Percentiles rank a stretch among this genome's conserved stretches.
Conservation (phyloP, 352 stramenopile genomes). For the Pythium myriotylum region DNA sequence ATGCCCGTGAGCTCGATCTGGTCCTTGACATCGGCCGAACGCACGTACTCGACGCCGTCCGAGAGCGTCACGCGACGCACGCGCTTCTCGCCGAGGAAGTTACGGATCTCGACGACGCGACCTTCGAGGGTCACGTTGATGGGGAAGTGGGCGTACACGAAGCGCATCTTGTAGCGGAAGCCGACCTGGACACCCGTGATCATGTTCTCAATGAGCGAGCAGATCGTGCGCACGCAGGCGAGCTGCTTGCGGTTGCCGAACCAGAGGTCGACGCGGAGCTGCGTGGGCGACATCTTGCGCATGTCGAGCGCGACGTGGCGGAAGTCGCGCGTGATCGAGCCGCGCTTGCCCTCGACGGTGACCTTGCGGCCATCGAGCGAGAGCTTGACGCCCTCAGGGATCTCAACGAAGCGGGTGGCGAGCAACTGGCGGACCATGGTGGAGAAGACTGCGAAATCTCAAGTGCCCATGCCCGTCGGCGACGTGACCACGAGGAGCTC, state of each 20-base stretch:
- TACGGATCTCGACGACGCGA: constrained; percentile 97
- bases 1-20: constrained; percentile 98
- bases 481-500: not conserved
- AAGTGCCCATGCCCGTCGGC: constrained; percentile 36
- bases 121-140: constrained; percentile 98
- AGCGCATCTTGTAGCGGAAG: constrained; percentile 99
- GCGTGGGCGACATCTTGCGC: constrained; percentile 87
- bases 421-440: constrained; percentile 91
- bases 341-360: constrained; percentile 95
- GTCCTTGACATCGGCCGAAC: constrained; percentile 98
- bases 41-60: constrained; percentile 94
- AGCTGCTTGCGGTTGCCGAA: constrained; percentile 99
- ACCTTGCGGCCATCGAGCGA: constrained; percentile 95
- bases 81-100: constrained; percentile 99
- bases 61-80: constrained; percentile 95
- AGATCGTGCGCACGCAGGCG: constrained; percentile 97
- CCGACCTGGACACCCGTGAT: constrained; percentile 98
- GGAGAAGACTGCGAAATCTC: constrained; percentile 65
- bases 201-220: constrained; percentile 99
- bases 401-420: constrained; percentile 92
- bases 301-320: constrained; percentile 98
- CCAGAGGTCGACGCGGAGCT: constrained; percentile 97
- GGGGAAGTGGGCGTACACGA: constrained; percentile 99
- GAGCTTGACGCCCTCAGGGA: constrained; percentile 95
- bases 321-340: constrained; percentile 95